A percentile compares a stretch with the other conserved stretches of the same genome.
phyloP scores from a whole-genome alignment of 345 rosid genomes.

The Gossypium thurberi region DNA sequence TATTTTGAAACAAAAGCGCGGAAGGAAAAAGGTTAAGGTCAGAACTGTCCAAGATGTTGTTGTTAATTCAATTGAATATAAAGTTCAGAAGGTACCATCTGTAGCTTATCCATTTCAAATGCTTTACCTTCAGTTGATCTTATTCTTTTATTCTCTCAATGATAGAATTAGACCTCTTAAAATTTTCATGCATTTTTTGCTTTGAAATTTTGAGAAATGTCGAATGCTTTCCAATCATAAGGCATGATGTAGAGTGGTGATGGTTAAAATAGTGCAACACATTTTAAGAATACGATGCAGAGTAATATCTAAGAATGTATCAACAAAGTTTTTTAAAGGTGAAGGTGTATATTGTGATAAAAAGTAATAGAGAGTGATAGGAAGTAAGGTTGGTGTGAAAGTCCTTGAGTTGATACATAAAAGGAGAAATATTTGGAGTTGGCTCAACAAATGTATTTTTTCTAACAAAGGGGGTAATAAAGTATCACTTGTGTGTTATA shows the following conservation, averaged over 20 bases:
- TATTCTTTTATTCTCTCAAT: background rate
- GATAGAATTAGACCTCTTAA: background rate
- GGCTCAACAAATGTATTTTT: background rate
- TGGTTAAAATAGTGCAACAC: background rate
- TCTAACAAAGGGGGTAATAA: background rate
- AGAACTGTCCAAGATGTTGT: constrained; percentile 21
- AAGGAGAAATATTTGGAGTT: background rate
- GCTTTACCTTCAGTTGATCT: constrained; percentile 6
- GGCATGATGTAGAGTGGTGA: background rate
- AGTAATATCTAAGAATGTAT: background rate
- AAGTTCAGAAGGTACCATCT: constrained; percentile 13
- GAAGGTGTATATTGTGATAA: background rate
- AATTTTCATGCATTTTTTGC: background rate
- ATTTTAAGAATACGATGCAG: background rate
- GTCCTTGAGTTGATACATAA: background rate
- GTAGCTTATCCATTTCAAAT: background rate
- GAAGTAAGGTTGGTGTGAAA: background rate
- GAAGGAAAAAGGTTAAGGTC: constrained; percentile 20
- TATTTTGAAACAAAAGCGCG: constrained; percentile 9
- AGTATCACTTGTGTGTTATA: too few relatives aligned
- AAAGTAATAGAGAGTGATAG: background rate
- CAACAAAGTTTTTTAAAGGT: background rate
- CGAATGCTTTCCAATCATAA: background rate
- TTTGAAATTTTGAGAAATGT: background rate
- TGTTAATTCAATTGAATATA: constrained; percentile 12